Conservation (phyloP, 2,329 filamentous ascomycete genomes). For the Fusarium coicis region DNA sequence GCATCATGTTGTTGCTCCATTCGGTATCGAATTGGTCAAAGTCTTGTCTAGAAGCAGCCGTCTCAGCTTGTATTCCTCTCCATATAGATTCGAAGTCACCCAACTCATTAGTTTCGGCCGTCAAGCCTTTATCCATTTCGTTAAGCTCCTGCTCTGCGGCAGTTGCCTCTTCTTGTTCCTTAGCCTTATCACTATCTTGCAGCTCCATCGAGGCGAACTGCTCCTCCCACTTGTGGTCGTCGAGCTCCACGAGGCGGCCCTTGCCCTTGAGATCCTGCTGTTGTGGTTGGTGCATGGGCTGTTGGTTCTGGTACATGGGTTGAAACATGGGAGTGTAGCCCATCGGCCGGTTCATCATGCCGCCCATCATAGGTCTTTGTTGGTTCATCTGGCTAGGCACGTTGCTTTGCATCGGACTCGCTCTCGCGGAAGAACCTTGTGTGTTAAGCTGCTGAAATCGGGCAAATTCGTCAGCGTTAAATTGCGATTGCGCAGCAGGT, state of each 20-base stretch:
- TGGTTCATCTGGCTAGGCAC: constrained; percentile 61
- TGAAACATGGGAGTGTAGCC: constrained; percentile 66
- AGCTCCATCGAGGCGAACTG: constrained; percentile 92
- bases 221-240: constrained; percentile 95
- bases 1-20: constrained; percentile 72
- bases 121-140: constrained; percentile 77
- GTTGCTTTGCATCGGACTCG: constrained; percentile 69
- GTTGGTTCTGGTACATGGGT: constrained; percentile 58
- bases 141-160: constrained; percentile 89
- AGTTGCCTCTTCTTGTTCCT: constrained; percentile 70
- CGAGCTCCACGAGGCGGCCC: constrained; percentile 92
- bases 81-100: constrained; percentile 92
- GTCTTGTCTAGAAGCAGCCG: constrained; percentile 72
- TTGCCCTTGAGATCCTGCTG: constrained; percentile 76
- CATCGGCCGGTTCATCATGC: constrained; percentile 64
- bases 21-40: constrained; percentile 79
- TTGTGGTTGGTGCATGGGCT: constrained; percentile 58
- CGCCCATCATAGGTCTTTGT: constrained; percentile 71
- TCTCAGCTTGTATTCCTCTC: constrained; percentile 83
- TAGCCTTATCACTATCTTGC: constrained; percentile 65
- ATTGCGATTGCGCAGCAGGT: constrained; percentile 66
- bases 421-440: constrained; percentile 60
- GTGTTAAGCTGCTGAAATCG: constrained; percentile 82
- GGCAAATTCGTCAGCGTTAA: constrained; percentile 87
- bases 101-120: constrained; percentile 79